Evolutionary conservation across 108 stramenopile genomes (phyloP).

Genomic region (Cyclotella sp.): DNA sequence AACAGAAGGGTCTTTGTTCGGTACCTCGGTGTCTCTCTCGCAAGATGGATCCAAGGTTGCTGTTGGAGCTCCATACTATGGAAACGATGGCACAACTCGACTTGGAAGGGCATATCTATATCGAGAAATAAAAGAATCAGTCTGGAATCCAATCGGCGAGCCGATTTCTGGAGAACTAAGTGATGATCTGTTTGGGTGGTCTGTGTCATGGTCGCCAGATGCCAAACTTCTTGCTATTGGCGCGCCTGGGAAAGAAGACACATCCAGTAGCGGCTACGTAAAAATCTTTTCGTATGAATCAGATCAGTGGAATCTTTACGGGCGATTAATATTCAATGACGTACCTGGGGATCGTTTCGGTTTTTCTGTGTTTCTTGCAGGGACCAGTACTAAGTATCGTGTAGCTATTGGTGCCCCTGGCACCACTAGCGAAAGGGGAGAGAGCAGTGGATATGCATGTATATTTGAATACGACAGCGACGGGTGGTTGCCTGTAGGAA

Average conservation of each 20-base stretch:
- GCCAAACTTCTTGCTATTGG: conserved; percentile 44
- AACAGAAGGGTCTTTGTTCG: conserved; percentile 55
- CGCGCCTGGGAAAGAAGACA: conserved; percentile 47
- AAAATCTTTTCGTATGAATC: conserved; percentile 44
- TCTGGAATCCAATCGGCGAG: conserved; percentile 42
- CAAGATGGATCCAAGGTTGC: conserved; percentile 62
- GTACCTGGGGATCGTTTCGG: conserved; percentile 51
- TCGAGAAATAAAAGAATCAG: conserved; percentile 28
- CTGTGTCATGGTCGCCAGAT: conserved; percentile 50
- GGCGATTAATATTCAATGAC: conserved; percentile 30
- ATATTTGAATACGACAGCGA: conserved; percentile 35
- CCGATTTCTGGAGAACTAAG: conserved; percentile 37
- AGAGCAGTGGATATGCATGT: conserved; percentile 43
- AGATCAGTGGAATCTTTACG: conserved; percentile 31
- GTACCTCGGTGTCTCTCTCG: conserved; percentile 59
- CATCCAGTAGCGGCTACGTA: conserved; percentile 63
- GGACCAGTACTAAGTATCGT: conserved; percentile 28
- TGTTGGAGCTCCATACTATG: conserved; percentile 74
- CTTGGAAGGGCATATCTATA: conserved; percentile 54
- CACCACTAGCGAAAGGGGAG: conserved; percentile 27
- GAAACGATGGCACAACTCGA: conserved; percentile 37
- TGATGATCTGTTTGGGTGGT: conserved; percentile 47
- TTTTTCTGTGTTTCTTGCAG: conserved; percentile 45
- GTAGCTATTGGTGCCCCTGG: conserved; percentile 54
- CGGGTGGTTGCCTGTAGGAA: conserved; percentile 37